Base-by-base conservation (phyloP, 1,284 basidiomycete species). In the Cutaneotrichosporon sp. region DNA sequence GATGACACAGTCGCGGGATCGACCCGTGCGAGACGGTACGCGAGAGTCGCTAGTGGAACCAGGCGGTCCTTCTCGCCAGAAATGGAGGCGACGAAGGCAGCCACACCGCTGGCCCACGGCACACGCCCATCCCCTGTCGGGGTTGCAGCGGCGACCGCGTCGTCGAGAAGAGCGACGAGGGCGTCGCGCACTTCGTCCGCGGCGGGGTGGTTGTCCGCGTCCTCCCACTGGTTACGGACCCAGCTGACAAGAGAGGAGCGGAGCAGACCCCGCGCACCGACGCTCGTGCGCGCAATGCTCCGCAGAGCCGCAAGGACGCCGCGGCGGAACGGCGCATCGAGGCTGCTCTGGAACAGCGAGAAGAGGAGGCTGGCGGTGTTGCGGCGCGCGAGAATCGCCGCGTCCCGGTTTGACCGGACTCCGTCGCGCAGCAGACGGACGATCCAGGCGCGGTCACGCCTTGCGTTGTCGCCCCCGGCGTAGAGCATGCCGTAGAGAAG, bases 351-450 rank as follows among this genome's bases (percentile, higher is more conserved):
- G 70, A 85, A 91, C 46, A 93, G 68, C 60, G 87, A 89, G 0
- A 87, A 85, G 3, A 96, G 74, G 26, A 94, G 76, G 56, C 90
- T 87, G 86, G 89, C 92, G 0, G 88, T 90, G 67, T 91, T 88
- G 26, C 92, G 75, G 39, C 89, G 78, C 63, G 84, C 84, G 54
- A 93, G 75, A 1, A 91, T 80, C 31, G 79, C 79, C 90, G 91
- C 94, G 63, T 96, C 92, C 20, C 75, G 70, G 24, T 76, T 70
- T 24, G 81, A 80, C 51, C 79, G 78, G 78, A 90, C 84, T 0
- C 87, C 88, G 61, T 94, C 90, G 0, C 84, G 79, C 32, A 97
- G 74, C 69, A 91, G 87, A 37, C 85, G 80, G 37, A 97, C 75
- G 44, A 97, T 91, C 91, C 91, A 97, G 2, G 79, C 79, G 19